Base-by-base conservation (phyloP, 2,329 filamentous ascomycete genomes). In the Ophiognomonia clavigignenti-juglandacearum region DNA sequence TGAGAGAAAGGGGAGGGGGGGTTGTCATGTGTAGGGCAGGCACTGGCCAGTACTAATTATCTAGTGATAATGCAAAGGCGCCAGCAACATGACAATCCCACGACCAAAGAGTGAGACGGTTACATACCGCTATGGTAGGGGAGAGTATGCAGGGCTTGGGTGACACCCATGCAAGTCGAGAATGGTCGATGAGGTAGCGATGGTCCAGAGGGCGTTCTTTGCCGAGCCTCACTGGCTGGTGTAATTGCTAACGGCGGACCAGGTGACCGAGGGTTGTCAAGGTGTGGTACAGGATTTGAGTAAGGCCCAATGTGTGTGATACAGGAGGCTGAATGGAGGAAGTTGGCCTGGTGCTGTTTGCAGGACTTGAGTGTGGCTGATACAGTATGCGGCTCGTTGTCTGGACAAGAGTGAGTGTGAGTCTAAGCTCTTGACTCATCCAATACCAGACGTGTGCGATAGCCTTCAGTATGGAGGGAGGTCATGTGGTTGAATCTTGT, bases 231-330 rank as follows among this genome's bases (percentile, higher is more conserved):
- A 26, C 26, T 34, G 27, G 39, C 22, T 26, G 35, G 14, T 20
- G 39, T 23, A 19, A 19, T 37, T 40, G 37, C 29, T 20, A 19
- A 8, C 29, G 39, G 13, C 20, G 9, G 32, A 19, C 35, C 18
- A 47, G 48, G 39, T 40, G 45, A 43, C 39, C n/a, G n/a, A n/a
- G n/a, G n/a, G n/a, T 16, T 20, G 32, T 22, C 7, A 14, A 32
- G n/a, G n/a, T n/a, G n/a, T n/a, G n/a, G n/a, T n/a, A n/a, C n/a
- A n/a, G n/a, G n/a, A n/a, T n/a, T n/a, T n/a, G n/a, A n/a, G n/a
- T n/a, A n/a, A n/a, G n/a, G n/a, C n/a, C n/a, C n/a, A n/a, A n/a
- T n/a, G n/a, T n/a, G n/a, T n/a, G n/a, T n/a, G n/a, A n/a, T n/a
- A n/a, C n/a, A n/a, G n/a, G n/a, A n/a, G n/a, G n/a, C n/a, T n/a